A percentile compares a stretch with the other conserved stretches of the same genome.
Evolutionary conservation across 192 early-diverging fungal species (phyloP).

Genomic region (Coemansia sp.): DNA sequence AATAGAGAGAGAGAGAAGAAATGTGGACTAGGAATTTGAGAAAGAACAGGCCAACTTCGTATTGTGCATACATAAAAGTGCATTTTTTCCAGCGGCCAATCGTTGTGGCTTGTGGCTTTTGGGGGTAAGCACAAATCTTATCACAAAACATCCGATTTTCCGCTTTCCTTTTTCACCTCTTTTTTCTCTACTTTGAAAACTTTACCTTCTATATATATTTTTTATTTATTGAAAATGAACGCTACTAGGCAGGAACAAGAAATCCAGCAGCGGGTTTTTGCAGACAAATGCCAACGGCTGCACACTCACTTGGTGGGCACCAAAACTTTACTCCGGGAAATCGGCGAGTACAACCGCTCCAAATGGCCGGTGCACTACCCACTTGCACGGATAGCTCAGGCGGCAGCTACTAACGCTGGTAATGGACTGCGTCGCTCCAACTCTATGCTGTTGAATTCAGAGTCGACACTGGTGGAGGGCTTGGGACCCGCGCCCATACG

Average conservation of each 20-base stretch:
- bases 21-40: neutral
- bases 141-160: neutral
- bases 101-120: neutral
- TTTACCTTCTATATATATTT: no score
- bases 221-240: constrained; percentile 11
- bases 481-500: constrained; percentile 21
- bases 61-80: neutral
- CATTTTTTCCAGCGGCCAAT: neutral
- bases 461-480: constrained; percentile 12
- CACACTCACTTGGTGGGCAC: constrained; percentile 67
- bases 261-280: constrained; percentile 67
- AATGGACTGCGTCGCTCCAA: constrained; percentile 27
- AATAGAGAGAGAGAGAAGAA: neutral
- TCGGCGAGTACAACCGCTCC: constrained; percentile 67
- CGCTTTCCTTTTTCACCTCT: neutral
- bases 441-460: constrained; percentile 29
- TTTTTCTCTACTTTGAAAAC: neutral
- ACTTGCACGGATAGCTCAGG: constrained; percentile 35
- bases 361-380: constrained; percentile 70
- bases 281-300: constrained; percentile 71
- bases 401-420: neutral
- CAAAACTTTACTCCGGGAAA: constrained; percentile 63
- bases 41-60: no score
- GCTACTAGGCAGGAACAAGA: constrained; percentile 28
- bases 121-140: neutral